Conservation (phyloP, 768 basidiomycete species). For the Calocera cornea region DNA sequence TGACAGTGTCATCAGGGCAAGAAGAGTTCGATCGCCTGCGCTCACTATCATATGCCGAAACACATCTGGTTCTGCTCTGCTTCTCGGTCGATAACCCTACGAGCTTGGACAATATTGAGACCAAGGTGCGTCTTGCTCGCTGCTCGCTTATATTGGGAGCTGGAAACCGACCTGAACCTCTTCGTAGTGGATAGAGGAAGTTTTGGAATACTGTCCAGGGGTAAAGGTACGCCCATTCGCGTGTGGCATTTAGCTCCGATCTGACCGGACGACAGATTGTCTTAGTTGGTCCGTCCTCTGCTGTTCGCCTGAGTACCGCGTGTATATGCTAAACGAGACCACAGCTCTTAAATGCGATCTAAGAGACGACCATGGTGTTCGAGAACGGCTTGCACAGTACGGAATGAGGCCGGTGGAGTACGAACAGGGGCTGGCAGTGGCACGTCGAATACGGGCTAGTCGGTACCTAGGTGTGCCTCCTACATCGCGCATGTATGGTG, state of each 20-base stretch:
- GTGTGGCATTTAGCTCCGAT: not conserved
- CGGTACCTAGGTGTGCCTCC: slow-evolving; percentile 66
- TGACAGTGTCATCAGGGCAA: slow-evolving; percentile 46
- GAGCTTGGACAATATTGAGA: slow-evolving; percentile 93
- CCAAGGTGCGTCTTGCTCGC: slow-evolving; percentile 43
- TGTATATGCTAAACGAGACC: not conserved
- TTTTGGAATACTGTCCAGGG: slow-evolving; percentile 82
- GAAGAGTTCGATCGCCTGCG: slow-evolving; percentile 91
- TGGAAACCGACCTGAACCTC: slow-evolving; percentile 3
- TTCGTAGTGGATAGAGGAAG: slow-evolving; percentile 80
- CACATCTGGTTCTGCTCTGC: slow-evolving; percentile 90
- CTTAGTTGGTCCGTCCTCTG: slow-evolving; percentile 57
- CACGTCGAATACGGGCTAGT: slow-evolving; percentile 79
- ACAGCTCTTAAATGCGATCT: slow-evolving; percentile 92
- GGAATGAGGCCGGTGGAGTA: slow-evolving; percentile 69
- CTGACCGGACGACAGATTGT: slow-evolving; percentile 42
- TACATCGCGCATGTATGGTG: slow-evolving; percentile 9
- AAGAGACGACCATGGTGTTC: slow-evolving; percentile 62
- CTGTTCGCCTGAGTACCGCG: slow-evolving; percentile 9
- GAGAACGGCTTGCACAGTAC: slow-evolving; percentile 58
- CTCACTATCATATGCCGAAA: slow-evolving; percentile 92
- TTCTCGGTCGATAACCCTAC: slow-evolving; percentile 92
- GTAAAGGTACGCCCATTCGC: slow-evolving; percentile 56
- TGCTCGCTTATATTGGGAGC: not conserved
- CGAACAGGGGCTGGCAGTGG: slow-evolving; percentile 80